Conservation (phyloP, 2,329 filamentous ascomycete species). For the Monosporascus ibericus region DNA sequence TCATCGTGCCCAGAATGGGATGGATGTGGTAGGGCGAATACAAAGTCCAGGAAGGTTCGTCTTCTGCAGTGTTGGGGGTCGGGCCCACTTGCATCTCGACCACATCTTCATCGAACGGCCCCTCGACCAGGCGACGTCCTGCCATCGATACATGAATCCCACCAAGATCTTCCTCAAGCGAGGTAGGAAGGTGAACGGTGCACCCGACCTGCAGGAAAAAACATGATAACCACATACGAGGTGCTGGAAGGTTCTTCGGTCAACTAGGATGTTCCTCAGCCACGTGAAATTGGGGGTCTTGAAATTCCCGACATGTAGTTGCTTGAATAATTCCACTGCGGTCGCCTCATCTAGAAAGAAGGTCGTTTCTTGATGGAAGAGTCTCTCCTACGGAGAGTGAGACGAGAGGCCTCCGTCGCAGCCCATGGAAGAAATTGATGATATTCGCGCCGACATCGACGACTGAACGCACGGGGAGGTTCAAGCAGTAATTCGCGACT, state of each 20-base stretch:
- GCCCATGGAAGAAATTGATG: conserved; percentile 2
- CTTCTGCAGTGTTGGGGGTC: neutral
- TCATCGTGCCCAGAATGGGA: neutral
- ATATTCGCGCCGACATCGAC: conserved; percentile 1
- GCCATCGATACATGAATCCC: conserved; percentile 1
- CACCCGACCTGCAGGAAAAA: neutral
- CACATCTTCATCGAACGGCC: conserved; percentile 2
- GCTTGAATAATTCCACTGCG: neutral
- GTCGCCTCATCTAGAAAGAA: conserved; percentile 2
- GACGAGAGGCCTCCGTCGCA: neutral
- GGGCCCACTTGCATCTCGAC: neutral
- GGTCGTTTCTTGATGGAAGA: conserved; percentile 1
- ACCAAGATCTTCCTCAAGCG: conserved; percentile 1
- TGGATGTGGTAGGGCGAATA: neutral
- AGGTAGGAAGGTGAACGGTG: neutral
- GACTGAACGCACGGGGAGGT: neutral
- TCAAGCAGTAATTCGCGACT: neutral
- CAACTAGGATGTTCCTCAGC: conserved; percentile 2
- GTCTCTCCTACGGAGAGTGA: neutral
- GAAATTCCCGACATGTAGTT: neutral
- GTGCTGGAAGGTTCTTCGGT: conserved; percentile 3
- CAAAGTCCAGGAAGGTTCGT: neutral
- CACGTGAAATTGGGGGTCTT: neutral
- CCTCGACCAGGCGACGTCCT: conserved; percentile 2
- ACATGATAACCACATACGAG: neutral